Conservation (phyloP, 1,284 basidiomycete genomes). For the Leccinum variabile region DNA sequence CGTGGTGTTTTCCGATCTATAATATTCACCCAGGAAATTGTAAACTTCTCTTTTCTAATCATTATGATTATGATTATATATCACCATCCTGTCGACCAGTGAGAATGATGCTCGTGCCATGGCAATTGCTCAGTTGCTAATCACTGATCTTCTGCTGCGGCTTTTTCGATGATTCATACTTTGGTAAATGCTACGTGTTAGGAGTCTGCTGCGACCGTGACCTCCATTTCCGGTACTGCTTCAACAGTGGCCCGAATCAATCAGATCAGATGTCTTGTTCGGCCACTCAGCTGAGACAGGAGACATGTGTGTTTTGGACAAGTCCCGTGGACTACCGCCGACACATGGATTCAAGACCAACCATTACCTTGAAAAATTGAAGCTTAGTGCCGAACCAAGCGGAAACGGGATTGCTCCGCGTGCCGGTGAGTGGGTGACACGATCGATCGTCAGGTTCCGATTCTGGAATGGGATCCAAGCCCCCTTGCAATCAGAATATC, state of each 20-base stretch:
- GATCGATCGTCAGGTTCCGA: neutral
- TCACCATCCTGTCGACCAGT: neutral
- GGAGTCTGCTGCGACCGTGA: neutral
- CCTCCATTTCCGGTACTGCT: neutral
- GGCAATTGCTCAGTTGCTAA: neutral
- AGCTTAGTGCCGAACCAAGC: neutral
- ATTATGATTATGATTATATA: slow-evolving; percentile 6
- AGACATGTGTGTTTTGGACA: neutral
- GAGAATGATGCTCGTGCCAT: neutral
- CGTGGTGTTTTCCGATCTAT: neutral
- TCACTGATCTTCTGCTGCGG: neutral
- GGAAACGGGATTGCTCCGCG: neutral
- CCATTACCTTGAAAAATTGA: neutral
- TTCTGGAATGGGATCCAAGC: neutral
- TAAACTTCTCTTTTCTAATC: slow-evolving; percentile 7
- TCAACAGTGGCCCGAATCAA: neutral
- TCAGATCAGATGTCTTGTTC: neutral
- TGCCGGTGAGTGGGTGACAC: neutral
- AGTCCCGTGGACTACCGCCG: neutral
- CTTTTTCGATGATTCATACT: neutral
- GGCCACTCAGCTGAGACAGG: slow-evolving; percentile 1
- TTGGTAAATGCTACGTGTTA: neutral
- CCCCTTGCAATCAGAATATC: neutral
- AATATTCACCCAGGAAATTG: neutral
- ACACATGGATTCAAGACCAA: neutral